Evolutionary conservation across 1,139 yeast genomes (phyloP).

Genomic region (Hemisphaericaspora xylofermentans): DNA sequence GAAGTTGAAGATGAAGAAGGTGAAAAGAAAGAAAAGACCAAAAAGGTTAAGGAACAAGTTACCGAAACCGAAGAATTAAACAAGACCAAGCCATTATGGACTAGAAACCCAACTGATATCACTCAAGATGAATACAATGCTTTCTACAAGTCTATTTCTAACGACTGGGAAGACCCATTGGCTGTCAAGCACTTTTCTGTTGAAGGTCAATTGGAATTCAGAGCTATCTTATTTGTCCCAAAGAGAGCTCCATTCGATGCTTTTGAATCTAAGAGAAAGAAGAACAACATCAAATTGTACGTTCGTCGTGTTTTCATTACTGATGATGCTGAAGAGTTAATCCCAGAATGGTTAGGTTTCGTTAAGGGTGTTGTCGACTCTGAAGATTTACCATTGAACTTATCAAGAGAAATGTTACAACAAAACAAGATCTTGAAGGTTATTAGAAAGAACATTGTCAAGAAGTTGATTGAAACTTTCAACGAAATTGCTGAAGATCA

Average conservation of each 20-base stretch:
- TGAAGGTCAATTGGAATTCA: slow-evolving; percentile 99
- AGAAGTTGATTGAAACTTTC: slow-evolving; percentile 98
- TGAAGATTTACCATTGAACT: slow-evolving; percentile 99
- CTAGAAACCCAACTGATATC: slow-evolving; percentile 97
- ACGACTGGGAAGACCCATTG: slow-evolving; percentile 99
- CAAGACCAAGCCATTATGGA: slow-evolving; percentile 99
- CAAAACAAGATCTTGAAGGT: slow-evolving; percentile 99
- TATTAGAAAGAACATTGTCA: slow-evolving; percentile 97
- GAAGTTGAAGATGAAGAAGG: slow-evolving; percentile 68
- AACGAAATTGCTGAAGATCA: slow-evolving; percentile 98
- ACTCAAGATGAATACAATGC: slow-evolving; percentile 99
- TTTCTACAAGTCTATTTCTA: slow-evolving; percentile 98
- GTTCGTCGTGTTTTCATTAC: slow-evolving; percentile 99
- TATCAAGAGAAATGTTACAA: slow-evolving; percentile 99
- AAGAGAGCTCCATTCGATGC: slow-evolving; percentile 99
- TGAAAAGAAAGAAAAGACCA: slow-evolving; percentile 69
- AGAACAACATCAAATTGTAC: slow-evolving; percentile 96
- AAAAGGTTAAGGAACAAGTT: slow-evolving; percentile 81
- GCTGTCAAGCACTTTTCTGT: slow-evolving; percentile 99
- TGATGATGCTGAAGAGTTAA: slow-evolving; percentile 98
- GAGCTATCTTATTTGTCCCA: slow-evolving; percentile 96
- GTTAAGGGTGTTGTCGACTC: slow-evolving; percentile 99
- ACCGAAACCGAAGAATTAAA: slow-evolving; percentile 95
- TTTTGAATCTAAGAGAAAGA: slow-evolving; percentile 98
- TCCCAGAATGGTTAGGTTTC: slow-evolving; percentile 98